These are phyloP conservation scores for Podospora bellae-mahoneyi DNA, from an alignment of 495 filamentous ascomycete species.

Conservation along the genomic window DNA sequence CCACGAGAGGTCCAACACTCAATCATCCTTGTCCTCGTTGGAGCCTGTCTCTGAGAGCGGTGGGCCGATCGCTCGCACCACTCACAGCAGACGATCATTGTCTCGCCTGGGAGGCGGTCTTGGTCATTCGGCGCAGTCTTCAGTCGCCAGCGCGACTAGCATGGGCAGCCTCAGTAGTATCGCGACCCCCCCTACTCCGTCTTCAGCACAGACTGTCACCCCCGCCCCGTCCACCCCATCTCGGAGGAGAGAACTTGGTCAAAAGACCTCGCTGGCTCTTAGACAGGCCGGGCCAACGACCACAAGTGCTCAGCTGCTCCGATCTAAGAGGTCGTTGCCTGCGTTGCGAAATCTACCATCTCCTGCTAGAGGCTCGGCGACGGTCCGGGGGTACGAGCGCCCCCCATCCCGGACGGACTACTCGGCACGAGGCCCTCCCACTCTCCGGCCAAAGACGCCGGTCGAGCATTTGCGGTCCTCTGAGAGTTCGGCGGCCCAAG, in stretches of 20 bases:
- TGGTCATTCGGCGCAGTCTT: slow-evolving; percentile 64
- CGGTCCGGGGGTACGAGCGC: slow-evolving; percentile 47
- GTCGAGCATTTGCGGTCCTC: slow-evolving; percentile 56
- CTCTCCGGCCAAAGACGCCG: slow-evolving; percentile 67
- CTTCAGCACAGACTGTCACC: slow-evolving; percentile 51
- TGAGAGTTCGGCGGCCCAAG: slow-evolving; percentile 51
- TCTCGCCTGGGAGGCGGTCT: slow-evolving; percentile 47
- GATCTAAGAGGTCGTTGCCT: slow-evolving; percentile 84
- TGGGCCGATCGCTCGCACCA: slow-evolving; percentile 57
- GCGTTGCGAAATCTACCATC: slow-evolving; percentile 60
- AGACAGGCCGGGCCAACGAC: slow-evolving; percentile 58
- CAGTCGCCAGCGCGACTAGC: slow-evolving; percentile 46
- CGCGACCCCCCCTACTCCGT: slow-evolving; percentile 56
- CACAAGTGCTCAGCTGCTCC: slow-evolving; percentile 69
- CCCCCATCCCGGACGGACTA: slow-evolving; percentile 47
- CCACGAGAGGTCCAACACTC: slow-evolving; percentile 59
- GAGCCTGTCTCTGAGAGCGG: slow-evolving; percentile 93
- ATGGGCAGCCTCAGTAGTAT: slow-evolving; percentile 28
- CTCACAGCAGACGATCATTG: slow-evolving; percentile 53
- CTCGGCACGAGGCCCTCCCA: slow-evolving; percentile 35
- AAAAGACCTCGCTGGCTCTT: slow-evolving; percentile 53
- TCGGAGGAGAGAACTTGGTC: slow-evolving; percentile 54
- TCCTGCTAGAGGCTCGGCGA: slow-evolving; percentile 38
- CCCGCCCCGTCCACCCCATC: slow-evolving; percentile 54
- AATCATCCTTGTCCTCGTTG: slow-evolving; percentile 56